Conservation (phyloP, 805 yeast genomes). For the Zygosaccharomyces gambellarensis region DNA sequence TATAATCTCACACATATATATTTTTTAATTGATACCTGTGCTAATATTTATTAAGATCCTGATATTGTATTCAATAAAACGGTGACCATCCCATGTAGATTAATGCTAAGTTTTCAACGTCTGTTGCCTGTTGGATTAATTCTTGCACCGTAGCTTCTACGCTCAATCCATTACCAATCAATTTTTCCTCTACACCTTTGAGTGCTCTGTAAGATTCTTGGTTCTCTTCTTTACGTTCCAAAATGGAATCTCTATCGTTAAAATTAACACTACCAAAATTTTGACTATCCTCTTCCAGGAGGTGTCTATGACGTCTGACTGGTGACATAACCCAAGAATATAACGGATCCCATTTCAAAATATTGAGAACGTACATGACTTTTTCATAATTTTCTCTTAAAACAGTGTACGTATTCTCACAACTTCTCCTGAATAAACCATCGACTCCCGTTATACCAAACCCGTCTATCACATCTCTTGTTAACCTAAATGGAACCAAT, state of each 20-base stretch:
- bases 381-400: conserved; percentile 61
- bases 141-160: conserved; percentile 82
- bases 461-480: conserved; percentile 88
- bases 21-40: not conserved
- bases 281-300: conserved; percentile 25
- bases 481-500: conserved; percentile 85
- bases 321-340: conserved; percentile 90
- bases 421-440: conserved; percentile 68
- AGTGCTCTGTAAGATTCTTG: conserved; percentile 81
- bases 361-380: conserved; percentile 77
- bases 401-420: conserved; percentile 68
- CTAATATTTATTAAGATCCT: not conserved
- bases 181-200: conserved; percentile 62
- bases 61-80: conserved; percentile 42
- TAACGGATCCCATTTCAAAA: conserved; percentile 85
- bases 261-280: conserved; percentile 6
- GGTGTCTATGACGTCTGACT: conserved; percentile 45
- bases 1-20: not conserved
- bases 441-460: conserved; percentile 82
- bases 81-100: conserved; percentile 87
- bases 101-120: conserved; percentile 59
- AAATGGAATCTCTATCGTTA: conserved; percentile 12
- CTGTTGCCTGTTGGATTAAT: conserved; percentile 70
- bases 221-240: conserved; percentile 36
- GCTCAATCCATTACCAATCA: conserved; percentile 62